Evolutionary conservation across 2,329 filamentous ascomycete genomes (phyloP).

Genomic region (Hypoxylon sp.): DNA sequence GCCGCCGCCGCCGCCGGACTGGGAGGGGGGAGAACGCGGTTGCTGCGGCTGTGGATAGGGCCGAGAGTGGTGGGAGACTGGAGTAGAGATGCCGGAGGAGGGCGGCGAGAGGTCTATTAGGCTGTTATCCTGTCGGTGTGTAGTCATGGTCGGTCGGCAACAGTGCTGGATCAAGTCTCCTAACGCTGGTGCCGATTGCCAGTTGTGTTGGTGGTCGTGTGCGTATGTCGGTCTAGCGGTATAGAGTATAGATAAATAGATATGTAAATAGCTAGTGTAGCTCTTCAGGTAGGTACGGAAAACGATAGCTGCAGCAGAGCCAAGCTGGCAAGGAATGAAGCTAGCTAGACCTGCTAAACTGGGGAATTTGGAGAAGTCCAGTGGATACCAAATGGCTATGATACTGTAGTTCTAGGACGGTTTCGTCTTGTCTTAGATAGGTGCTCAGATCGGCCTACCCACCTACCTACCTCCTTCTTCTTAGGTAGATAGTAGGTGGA

Average conservation of each 20-base stretch:
- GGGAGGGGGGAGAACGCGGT: conserved; percentile 32
- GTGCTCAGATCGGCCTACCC: conserved; percentile 16
- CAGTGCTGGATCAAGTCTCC: conserved; percentile 1
- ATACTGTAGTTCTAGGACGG: conserved; percentile 2
- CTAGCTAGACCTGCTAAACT: conserved; percentile 3
- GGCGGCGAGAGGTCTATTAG: conserved; percentile 51
- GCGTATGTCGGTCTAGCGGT: conserved; percentile 27
- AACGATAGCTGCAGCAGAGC: conserved; percentile 8
- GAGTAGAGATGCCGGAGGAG: conserved; percentile 45
- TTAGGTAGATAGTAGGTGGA: conserved; percentile 9
- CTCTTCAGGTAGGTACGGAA: not conserved
- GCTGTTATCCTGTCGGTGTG: conserved; percentile 45
- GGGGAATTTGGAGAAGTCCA: conserved; percentile 25
- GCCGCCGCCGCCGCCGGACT: conserved; percentile 42
- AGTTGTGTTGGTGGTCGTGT: conserved; percentile 31
- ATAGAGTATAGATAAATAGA: not conserved
- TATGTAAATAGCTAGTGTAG: too few species aligned
- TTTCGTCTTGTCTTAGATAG: conserved; percentile 18
- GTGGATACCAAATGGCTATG: too few species aligned
- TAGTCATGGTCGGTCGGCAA: conserved; percentile 37
- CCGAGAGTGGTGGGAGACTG: conserved; percentile 32
- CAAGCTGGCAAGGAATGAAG: not conserved
- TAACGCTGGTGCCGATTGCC: conserved; percentile 8
- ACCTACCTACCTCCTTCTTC: conserved; percentile 25
- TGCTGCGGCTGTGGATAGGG: conserved; percentile 28